Evolutionary conservation across 306 rosid species (phyloP).

Genomic region (Potentilla sterilis): DNA sequence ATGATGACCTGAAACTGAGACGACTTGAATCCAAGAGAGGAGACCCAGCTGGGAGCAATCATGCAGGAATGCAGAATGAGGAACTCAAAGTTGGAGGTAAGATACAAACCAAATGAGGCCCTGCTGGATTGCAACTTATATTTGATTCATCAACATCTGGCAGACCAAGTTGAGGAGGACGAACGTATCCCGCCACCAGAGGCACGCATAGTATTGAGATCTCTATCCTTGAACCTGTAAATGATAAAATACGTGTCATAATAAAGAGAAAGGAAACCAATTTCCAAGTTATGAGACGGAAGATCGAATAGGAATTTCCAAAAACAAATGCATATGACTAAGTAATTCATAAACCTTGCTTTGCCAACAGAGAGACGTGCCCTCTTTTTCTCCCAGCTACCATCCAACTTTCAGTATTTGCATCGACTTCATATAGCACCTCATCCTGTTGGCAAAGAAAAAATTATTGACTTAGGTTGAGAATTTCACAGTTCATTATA

Average conservation of each 20-base stretch:
- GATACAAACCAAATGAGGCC: slow-evolving; percentile 92
- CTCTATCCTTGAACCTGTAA: slow-evolving; percentile 78
- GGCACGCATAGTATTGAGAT: slow-evolving; percentile 88
- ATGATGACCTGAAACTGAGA: neutral
- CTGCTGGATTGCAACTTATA: slow-evolving; percentile 88
- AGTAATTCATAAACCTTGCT: slow-evolving; percentile 55
- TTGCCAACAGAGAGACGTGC: slow-evolving; percentile 62
- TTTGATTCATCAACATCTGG: slow-evolving; percentile 75
- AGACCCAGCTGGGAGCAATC: slow-evolving; percentile 25
- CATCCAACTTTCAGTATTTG: slow-evolving; percentile 92
- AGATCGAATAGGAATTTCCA: neutral
- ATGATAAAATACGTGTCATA: slow-evolving; percentile 3
- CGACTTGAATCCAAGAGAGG: neutral
- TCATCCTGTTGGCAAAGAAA: slow-evolving; percentile 57
- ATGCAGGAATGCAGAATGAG: slow-evolving; percentile 83
- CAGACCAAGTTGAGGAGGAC: slow-evolving; percentile 81
- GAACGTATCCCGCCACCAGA: slow-evolving; percentile 86
- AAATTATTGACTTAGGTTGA: neutral
- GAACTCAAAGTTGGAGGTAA: slow-evolving; percentile 93
- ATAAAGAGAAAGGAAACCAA: neutral
- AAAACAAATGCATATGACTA: neutral
- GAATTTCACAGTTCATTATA: slow-evolving; percentile 6
- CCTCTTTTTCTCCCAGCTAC: slow-evolving; percentile 99
- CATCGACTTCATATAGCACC: slow-evolving; percentile 80
- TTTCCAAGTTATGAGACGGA: neutral